These are phyloP conservation scores for Jamesozyma spencerorum DNA, from an alignment of 805 yeast genomes.

Conservation along the genomic window DNA sequence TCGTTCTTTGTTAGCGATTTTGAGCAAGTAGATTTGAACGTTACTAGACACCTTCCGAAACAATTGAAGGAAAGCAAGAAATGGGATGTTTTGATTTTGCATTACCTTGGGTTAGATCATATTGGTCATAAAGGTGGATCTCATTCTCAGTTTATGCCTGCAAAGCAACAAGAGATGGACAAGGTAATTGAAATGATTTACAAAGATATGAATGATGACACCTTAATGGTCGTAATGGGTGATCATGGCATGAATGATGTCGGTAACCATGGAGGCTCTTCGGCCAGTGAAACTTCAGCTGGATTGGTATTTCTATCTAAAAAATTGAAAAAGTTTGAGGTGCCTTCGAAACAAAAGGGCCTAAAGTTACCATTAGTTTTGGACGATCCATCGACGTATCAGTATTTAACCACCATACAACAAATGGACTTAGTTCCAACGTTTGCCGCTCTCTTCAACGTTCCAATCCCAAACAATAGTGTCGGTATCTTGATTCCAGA, in stretches of 20 bases:
- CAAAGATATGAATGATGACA: constrained; percentile 36
- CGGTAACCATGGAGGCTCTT: constrained; percentile 96
- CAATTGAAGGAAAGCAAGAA: constrained; percentile 38
- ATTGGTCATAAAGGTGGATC: constrained; percentile 98
- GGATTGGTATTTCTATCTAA: constrained; percentile 66
- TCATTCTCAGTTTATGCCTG: constrained; percentile 64
- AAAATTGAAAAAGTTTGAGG: constrained; percentile 33
- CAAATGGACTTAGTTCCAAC: constrained; percentile 96
- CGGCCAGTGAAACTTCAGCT: constrained; percentile 85
- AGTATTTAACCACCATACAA: constrained; percentile 50
- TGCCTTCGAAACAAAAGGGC: constrained; percentile 11
- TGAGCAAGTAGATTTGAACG: constrained; percentile 87
- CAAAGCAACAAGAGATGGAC: constrained; percentile 85
- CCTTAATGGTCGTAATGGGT: constrained; percentile 71
- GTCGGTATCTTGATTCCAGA: constrained; percentile 63
- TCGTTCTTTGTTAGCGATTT: constrained; percentile 94
- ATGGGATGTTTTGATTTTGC: constrained; percentile 87
- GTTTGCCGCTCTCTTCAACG: constrained; percentile 63
- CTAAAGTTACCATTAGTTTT: constrained; percentile 28
- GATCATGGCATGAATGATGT: constrained; percentile 96
- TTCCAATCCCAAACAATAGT: constrained; percentile 87
- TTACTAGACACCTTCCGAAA: constrained; percentile 69
- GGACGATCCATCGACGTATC: constrained; percentile 34
- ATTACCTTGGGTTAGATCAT: constrained; percentile 90
- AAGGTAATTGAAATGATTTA: constrained; percentile 46